Base-by-base conservation (phyloP, 768 basidiomycete genomes). In the Boletales sp. region DNA sequence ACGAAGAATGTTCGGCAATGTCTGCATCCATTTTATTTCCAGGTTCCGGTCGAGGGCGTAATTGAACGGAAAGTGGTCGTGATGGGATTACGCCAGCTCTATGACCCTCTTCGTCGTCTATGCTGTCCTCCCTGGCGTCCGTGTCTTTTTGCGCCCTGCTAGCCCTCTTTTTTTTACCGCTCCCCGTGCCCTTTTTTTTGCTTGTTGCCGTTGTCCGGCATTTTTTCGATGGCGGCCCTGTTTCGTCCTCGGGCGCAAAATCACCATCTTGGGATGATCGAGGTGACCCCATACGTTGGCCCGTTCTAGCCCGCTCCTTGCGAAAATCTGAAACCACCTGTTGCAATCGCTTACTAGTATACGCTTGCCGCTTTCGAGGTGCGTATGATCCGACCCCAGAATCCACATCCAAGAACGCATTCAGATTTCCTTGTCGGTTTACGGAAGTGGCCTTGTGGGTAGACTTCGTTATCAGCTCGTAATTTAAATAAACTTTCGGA, bases 291-390 rank as follows among this genome's bases (percentile, higher is more conserved):
- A 33, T 43, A 13, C 38, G 46, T 57, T 49, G 57, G 28, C 47
- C 60, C 28, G 35, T 30, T 49, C 58, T 50, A n/a, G 56, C 44
- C 41, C 60, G 70, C 54, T 71, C 61, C 53, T 82, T 86, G 48
- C 89, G 77, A 62, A 87, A 90, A 51, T 89, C 88, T 25, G 81
- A 75, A n/a, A 93, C 85, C 9, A 92, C 87, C 63, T 91, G 78
- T 63, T 95, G 90, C 50, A 96, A 70, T 8, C 94, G 81, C 68
- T 91, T 94, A 65, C 87, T 90, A 4, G 86, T 72, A 57, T 94
- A 94, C 5, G 84, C 87, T 56, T 89, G 86, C 34, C 88, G 80
- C 61, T 86, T 83, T 36, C 87, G 77, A 1, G 94, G 94, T 6
- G 84, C 91, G 58, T 78, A 74, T 39, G 82, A 81, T 15, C 85